Percentiles rank a stretch among this genome's conserved stretches.
phyloP scores from a whole-genome alignment of 2,329 filamentous ascomycete species.

The Alternaria gansuensis region DNA sequence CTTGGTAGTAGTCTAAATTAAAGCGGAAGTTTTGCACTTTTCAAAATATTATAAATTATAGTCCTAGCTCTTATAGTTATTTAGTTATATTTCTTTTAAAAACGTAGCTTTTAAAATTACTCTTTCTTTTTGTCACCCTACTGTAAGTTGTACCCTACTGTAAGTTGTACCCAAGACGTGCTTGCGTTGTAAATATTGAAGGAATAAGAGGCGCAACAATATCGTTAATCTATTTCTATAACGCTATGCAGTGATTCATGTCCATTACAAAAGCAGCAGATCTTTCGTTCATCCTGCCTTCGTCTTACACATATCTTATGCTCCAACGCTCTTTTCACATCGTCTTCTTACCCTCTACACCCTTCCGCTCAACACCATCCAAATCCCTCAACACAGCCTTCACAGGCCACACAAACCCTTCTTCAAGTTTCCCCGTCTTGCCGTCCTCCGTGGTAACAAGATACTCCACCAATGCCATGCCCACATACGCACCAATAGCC shows the following conservation, averaged over 20 bases:
- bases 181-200: too few species aligned
- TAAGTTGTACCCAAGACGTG: too few species aligned
- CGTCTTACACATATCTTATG: not conserved
- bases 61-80: too few species aligned
- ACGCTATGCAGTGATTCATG: not conserved
- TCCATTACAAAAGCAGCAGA: not conserved
- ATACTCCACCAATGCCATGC: constrained; percentile 52
- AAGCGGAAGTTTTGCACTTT: too few species aligned
- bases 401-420: constrained; percentile 52
- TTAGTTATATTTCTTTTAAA: too few species aligned
- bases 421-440: constrained; percentile 37
- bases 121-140: too few species aligned
- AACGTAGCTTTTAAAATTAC: too few species aligned
- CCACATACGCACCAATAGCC: constrained; percentile 61
- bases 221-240: not conserved
- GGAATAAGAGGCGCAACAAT: too few species aligned
- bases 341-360: constrained; percentile 27
- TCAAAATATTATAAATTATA: too few species aligned
- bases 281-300: too few species aligned
- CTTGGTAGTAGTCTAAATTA: too few species aligned
- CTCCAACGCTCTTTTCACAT: constrained; percentile 5
- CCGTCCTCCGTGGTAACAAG: constrained; percentile 47
- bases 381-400: constrained; percentile 43
- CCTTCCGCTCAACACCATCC: constrained; percentile 25
- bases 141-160: too few species aligned